Evolutionary conservation across 768 basidiomycete genomes (phyloP).

Genomic region (Agrocybe chaxingu): DNA sequence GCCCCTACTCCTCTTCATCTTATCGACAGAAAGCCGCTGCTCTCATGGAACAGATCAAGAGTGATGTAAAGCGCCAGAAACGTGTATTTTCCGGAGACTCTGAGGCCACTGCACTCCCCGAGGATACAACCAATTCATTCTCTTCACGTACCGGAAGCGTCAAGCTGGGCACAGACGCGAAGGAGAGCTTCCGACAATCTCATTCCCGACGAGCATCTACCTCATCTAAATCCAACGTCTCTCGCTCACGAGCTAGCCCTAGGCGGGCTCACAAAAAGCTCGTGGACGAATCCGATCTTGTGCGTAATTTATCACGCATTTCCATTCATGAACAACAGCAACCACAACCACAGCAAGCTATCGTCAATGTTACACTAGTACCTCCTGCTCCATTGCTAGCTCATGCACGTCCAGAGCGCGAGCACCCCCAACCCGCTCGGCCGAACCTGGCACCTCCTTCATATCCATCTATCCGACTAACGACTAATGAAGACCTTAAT

Average conservation of each 20-base stretch:
- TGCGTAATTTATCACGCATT: constrained; percentile 21
- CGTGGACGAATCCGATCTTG: constrained; percentile 18
- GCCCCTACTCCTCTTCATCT: constrained; percentile 55
- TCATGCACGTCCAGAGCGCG: constrained; percentile 7
- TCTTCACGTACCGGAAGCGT: constrained; percentile 14
- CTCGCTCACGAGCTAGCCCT: constrained; percentile 22
- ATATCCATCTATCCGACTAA: constrained; percentile 50
- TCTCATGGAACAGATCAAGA: constrained; percentile 84
- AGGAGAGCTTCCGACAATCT: constrained; percentile 30
- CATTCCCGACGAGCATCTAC: constrained; percentile 29
- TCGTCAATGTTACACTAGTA: constrained; percentile 21
- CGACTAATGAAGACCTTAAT: constrained; percentile 70
- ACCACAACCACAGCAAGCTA: background rate
- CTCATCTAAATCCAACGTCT: constrained; percentile 25
- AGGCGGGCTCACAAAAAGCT: constrained; percentile 16
- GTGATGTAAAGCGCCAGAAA: constrained; percentile 72
- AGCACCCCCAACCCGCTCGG: constrained; percentile 10
- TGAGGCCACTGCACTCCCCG: constrained; percentile 37
- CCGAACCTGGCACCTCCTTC: constrained; percentile 32
- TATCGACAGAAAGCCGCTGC: constrained; percentile 76
- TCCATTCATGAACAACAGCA: constrained; percentile 22
- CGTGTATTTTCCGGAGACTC: constrained; percentile 69
- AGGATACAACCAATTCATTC: constrained; percentile 22
- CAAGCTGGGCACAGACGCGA: constrained; percentile 12
- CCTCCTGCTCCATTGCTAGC: constrained; percentile 12